These are phyloP conservation scores for Royoungia palumana DNA, from an alignment of 768 basidiomycete genomes.

Conservation along the genomic window DNA sequence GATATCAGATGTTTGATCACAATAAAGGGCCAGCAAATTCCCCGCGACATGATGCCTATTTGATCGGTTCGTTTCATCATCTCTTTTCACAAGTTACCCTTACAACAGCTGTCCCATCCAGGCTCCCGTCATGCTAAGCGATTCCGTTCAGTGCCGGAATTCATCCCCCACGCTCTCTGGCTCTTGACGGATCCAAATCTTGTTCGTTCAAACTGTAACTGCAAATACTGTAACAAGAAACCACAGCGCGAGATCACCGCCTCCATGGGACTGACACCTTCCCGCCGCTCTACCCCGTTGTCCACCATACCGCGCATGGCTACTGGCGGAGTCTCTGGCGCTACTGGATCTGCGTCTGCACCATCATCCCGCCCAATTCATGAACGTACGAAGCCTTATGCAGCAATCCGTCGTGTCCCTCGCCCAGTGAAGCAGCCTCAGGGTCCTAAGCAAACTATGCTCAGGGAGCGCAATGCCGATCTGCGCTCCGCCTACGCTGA, in stretches of 20 bases:
- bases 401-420: slow-evolving; percentile 38
- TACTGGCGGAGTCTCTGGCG: slow-evolving; percentile 10
- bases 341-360: slow-evolving; percentile 17
- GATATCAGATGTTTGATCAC: slow-evolving; percentile 74
- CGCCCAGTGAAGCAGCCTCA: slow-evolving; percentile 32
- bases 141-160: slow-evolving; percentile 84
- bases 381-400: slow-evolving; percentile 36
- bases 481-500: slow-evolving; percentile 53
- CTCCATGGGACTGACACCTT: slow-evolving; percentile 44
- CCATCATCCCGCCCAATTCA: slow-evolving; percentile 9
- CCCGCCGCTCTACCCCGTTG: slow-evolving; percentile 33
- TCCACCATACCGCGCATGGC: slow-evolving; percentile 18
- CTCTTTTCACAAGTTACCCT: not conserved
- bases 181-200: slow-evolving; percentile 53
- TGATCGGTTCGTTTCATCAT: slow-evolving; percentile 53
- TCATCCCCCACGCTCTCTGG: slow-evolving; percentile 83
- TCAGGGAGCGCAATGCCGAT: slow-evolving; percentile 62
- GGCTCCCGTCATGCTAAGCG: slow-evolving; percentile 43
- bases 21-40: slow-evolving; percentile 54
- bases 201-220: slow-evolving; percentile 53
- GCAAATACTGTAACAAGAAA: slow-evolving; percentile 75
- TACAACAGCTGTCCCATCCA: slow-evolving; percentile 11
- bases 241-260: slow-evolving; percentile 69
- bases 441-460: slow-evolving; percentile 47
- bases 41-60: slow-evolving; percentile 74